A percentile compares a stretch with the other conserved stretches of the same genome.
Evolutionary conservation across 306 rosid genomes (phyloP).

Genomic region (Quercus wislizeni): DNA sequence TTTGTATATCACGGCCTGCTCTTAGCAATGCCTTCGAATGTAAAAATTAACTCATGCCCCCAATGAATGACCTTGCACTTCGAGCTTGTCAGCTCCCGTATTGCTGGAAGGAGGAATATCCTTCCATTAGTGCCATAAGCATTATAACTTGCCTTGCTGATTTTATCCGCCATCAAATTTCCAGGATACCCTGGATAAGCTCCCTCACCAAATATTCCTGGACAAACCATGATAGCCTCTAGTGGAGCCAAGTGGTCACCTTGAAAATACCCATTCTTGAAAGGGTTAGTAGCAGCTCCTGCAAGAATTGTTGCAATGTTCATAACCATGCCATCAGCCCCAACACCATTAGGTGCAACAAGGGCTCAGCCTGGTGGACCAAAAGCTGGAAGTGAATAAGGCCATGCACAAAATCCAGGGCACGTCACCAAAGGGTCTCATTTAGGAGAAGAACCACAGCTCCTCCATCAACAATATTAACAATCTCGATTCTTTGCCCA

Average conservation of each 20-base stretch:
- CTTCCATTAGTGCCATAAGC: constrained; percentile 21
- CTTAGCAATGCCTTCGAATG: background rate
- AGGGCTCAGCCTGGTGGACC: constrained; percentile 19
- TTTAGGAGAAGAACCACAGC: no score
- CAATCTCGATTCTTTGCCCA: no score
- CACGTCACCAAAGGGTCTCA: constrained; percentile 26
- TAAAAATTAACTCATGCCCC: background rate
- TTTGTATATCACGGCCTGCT: background rate
- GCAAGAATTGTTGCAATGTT: constrained; percentile 23
- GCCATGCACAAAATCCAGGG: constrained; percentile 33
- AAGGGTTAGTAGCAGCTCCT: constrained; percentile 32
- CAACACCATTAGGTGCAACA: constrained; percentile 29
- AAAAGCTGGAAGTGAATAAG: constrained; percentile 15
- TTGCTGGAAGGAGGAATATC: constrained; percentile 35
- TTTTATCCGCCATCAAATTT: constrained; percentile 9
- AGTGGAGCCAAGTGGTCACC: constrained; percentile 23
- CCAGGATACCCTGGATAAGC: constrained; percentile 38
- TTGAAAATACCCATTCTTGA: constrained; percentile 23
- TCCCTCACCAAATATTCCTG: constrained; percentile 24
- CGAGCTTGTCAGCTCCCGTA: constrained; percentile 12
- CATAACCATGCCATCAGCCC: constrained; percentile 16
- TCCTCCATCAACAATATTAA: no score
- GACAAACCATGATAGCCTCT: constrained; percentile 28
- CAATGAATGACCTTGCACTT: constrained; percentile 17
- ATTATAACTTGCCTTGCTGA: constrained; percentile 17